Conservation (phyloP, 495 filamentous ascomycete genomes). For the Penicillium macrosclerotiorum region DNA sequence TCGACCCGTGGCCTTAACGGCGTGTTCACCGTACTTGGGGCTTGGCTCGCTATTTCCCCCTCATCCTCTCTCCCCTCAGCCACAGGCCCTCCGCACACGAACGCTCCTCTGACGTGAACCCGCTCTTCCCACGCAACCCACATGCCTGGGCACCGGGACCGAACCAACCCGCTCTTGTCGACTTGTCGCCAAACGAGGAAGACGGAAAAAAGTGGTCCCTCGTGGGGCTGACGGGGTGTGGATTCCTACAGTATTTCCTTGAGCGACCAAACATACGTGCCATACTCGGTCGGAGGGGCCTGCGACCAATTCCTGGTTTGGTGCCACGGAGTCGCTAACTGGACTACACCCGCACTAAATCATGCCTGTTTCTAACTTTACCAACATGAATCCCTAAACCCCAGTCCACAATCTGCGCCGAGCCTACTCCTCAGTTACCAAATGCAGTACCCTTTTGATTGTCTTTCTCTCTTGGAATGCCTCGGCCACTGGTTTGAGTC, state of each 20-base stretch:
- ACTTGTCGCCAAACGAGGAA: no score
- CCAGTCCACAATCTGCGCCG: neutral
- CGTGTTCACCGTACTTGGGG: constrained; percentile 16
- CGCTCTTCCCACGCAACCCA: no score
- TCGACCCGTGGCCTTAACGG: neutral
- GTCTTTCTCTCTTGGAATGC: no score
- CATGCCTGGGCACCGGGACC: no score
- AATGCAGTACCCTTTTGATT: constrained; percentile 1
- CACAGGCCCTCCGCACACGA: neutral
- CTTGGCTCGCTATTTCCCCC: neutral
- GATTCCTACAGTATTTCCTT: neutral
- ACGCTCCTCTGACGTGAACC: constrained; percentile 3
- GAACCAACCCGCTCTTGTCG: no score
- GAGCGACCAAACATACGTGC: no score
- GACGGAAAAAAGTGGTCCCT: no score
- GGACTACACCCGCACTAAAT: neutral
- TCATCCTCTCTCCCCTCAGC: neutral
- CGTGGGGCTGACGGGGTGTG: constrained; percentile 1
- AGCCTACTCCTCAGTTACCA: neutral
- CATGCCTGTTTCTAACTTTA: neutral
- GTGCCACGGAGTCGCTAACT: neutral
- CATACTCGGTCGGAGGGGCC: no score
- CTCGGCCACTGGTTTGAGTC: no score
- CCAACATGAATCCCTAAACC: neutral
- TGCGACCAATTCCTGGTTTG: no score